Conservation (phyloP, 2,329 filamentous ascomycete genomes). For the Colletotrichum trifolii region DNA sequence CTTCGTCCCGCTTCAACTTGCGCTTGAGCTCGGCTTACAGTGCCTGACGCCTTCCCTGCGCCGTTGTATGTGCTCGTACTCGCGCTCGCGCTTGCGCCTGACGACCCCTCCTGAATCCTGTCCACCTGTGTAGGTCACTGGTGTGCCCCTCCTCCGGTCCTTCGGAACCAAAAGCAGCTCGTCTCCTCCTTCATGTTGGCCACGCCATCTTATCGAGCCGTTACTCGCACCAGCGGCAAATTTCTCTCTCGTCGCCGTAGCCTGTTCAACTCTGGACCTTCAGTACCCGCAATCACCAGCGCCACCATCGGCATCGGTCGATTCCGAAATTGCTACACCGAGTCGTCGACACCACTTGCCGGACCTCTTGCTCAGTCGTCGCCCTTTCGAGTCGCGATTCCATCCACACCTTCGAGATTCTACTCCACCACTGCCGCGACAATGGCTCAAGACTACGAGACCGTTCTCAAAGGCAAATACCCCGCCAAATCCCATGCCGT, state of each 20-base stretch:
- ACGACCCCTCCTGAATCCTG: not conserved
- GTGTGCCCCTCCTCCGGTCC: conserved; percentile 29
- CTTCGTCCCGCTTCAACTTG: conserved; percentile 19
- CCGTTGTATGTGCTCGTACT: no score
- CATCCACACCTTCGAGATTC: not conserved
- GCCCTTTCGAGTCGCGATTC: conserved; percentile 1
- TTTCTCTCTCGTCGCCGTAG: not conserved
- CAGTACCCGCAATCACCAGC: not conserved
- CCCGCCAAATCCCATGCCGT: conserved; percentile 89
- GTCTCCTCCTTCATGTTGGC: conserved; percentile 31
- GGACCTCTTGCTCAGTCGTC: conserved; percentile 2
- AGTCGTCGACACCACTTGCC: conserved; percentile 18
- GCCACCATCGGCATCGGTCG: not conserved
- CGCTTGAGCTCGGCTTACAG: conserved; percentile 30
- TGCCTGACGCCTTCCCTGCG: not conserved
- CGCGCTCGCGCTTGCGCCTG: not conserved
- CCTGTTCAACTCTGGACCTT: conserved; percentile 7
- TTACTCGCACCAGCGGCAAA: conserved; percentile 7
- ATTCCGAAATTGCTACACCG: conserved; percentile 4
- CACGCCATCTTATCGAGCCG: conserved; percentile 21
- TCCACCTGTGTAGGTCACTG: not conserved
- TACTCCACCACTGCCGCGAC: conserved; percentile 14
- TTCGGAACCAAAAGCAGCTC: conserved; percentile 5
- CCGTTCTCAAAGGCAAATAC: conserved; percentile 71
- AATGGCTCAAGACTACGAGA: conserved; percentile 53